phyloP scores from a whole-genome alignment of 495 filamentous ascomycete species.

The Ramalina intermedia region DNA sequence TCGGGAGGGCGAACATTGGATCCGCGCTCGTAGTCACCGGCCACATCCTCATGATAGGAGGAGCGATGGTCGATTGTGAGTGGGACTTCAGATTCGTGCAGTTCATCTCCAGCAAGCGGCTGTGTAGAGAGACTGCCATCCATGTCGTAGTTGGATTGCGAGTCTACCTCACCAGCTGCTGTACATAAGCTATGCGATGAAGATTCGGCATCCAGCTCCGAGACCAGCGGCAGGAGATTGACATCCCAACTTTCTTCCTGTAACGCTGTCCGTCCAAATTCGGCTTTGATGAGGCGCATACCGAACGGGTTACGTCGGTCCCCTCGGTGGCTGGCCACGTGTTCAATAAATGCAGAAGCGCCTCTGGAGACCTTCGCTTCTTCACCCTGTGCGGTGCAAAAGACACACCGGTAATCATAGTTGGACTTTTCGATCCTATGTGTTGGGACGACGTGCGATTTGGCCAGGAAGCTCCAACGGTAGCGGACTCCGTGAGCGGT shows the following conservation, averaged over 20 bases:
- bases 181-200: not conserved
- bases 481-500: constrained; percentile 21
- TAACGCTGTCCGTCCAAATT: constrained; percentile 17
- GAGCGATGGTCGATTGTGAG: not conserved
- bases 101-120: not conserved
- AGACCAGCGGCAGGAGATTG: constrained; percentile 15
- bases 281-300: constrained; percentile 14
- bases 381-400: constrained; percentile 24
- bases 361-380: constrained; percentile 20
- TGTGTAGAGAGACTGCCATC: not conserved
- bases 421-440: constrained; percentile 13
- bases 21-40: not conserved
- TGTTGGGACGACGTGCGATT: constrained; percentile 23
- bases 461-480: constrained; percentile 34
- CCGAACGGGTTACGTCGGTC: constrained; percentile 2
- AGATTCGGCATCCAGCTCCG: too few species aligned
- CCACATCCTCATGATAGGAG: not conserved
- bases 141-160: not conserved
- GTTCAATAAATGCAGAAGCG: constrained; percentile 26
- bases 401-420: constrained; percentile 26
- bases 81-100: not conserved
- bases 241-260: constrained; percentile 26
- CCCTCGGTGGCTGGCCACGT: constrained; percentile 24
- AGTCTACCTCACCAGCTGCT: not conserved
- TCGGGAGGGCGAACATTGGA: not conserved